These are phyloP conservation scores for Calonectria naviculata DNA, from an alignment of 2,329 filamentous ascomycete species.

Conservation along the genomic window DNA sequence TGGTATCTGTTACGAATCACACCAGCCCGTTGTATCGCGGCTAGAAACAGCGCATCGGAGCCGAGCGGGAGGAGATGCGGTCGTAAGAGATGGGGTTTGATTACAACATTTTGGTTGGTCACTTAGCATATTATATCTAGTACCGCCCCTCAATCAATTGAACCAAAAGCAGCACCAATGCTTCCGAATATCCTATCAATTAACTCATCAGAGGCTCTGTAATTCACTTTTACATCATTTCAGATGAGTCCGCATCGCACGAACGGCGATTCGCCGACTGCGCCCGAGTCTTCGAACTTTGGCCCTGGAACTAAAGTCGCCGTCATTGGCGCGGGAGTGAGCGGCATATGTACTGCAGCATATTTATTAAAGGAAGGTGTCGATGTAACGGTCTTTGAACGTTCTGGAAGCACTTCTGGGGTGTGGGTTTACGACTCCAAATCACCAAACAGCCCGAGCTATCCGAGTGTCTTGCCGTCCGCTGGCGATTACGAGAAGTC, in stretches of 20 bases:
- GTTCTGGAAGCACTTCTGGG: constrained; percentile 46
- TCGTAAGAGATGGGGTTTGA: constrained; percentile 25
- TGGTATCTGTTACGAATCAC: constrained; percentile 14
- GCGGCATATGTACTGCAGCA: constrained; percentile 51
- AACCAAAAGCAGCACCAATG: not conserved
- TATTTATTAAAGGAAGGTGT: constrained; percentile 49
- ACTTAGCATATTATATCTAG: constrained; percentile 9
- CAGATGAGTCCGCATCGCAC: constrained; percentile 30
- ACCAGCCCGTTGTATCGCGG: not conserved
- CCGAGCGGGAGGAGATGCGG: constrained; percentile 17
- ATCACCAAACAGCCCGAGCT: constrained; percentile 43
- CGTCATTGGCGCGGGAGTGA: constrained; percentile 54
- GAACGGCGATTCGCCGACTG: constrained; percentile 12
- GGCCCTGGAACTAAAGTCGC: constrained; percentile 41
- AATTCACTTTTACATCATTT: no score
- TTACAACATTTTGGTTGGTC: constrained; percentile 10
- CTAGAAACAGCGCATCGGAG: constrained; percentile 18
- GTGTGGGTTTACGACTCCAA: constrained; percentile 52
- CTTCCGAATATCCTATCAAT: not conserved
- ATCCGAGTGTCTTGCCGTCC: constrained; percentile 45
- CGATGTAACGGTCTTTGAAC: constrained; percentile 52
- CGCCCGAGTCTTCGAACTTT: constrained; percentile 6
- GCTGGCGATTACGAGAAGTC: constrained; percentile 41
- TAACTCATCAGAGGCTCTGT: not conserved
- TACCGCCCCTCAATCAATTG: not conserved